Evolutionary conservation across 2,329 filamentous ascomycete species (phyloP).

Genomic region (Alternaria brassicicola): DNA sequence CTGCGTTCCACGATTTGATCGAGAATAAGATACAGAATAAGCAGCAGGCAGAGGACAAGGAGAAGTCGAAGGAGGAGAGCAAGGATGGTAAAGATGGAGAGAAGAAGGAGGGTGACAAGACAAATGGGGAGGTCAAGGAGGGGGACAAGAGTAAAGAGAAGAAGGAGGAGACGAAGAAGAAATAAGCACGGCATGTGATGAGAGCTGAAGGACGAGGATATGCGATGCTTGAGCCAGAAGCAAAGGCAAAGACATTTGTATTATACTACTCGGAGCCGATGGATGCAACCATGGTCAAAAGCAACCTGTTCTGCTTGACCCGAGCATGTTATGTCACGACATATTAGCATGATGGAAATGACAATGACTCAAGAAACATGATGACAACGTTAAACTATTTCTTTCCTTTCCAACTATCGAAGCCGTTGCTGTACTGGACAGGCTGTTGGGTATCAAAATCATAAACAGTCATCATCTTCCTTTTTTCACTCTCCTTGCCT

Average conservation of each 20-base stretch:
- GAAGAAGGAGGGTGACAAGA: conserved; percentile 64
- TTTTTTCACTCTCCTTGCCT: background rate
- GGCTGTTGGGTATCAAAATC: background rate
- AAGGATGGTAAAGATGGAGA: conserved; percentile 71
- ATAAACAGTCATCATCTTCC: conserved; percentile 3
- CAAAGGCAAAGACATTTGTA: conserved; percentile 23
- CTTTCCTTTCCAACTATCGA: no score
- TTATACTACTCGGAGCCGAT: conserved; percentile 26
- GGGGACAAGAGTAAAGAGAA: conserved; percentile 63
- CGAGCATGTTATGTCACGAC: conserved; percentile 23
- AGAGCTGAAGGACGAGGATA: conserved; percentile 48
- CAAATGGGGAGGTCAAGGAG: conserved; percentile 53
- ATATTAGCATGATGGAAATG: conserved; percentile 36
- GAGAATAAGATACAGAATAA: conserved; percentile 99
- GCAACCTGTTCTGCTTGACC: no score
- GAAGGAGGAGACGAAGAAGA: conserved; percentile 62
- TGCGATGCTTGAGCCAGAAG: background rate
- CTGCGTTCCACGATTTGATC: conserved; percentile 97
- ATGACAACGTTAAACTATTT: no score
- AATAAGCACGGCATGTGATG: conserved; percentile 34
- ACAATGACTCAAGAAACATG: conserved; percentile 23
- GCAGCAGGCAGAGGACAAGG: conserved; percentile 95
- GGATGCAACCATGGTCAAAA: no score
- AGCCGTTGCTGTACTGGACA: no score
- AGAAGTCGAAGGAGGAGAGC: conserved; percentile 67